Evolutionary conservation across 164 flowering plant genomes (phyloP).

Genomic region (Magnolia officinalis): DNA sequence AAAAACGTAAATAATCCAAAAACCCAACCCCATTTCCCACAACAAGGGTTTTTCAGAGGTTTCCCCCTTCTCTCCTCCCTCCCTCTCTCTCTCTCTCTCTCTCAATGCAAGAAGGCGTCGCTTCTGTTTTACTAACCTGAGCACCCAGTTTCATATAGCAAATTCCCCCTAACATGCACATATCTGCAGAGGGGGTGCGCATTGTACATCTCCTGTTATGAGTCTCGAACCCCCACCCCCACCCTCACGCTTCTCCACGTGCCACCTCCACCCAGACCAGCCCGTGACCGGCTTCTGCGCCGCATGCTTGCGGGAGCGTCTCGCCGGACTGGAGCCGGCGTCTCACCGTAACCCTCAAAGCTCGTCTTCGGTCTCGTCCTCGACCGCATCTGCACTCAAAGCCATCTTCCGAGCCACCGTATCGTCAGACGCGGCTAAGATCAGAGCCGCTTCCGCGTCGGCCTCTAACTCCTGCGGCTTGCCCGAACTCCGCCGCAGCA

Average conservation of each 20-base stretch:
- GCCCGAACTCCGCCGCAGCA: constrained; percentile 80
- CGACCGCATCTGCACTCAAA: constrained; percentile 12
- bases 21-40: background rate
- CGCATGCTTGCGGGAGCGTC: constrained; percentile 82
- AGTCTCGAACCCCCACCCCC: constrained; percentile 22
- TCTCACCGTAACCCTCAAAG: constrained; percentile 9
- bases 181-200: constrained; percentile 8
- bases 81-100: constrained; percentile 6
- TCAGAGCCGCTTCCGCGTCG: constrained; percentile 17
- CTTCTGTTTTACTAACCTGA: background rate
- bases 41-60: constrained; percentile 29
- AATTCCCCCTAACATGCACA: constrained; percentile 15
- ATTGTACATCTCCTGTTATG: constrained; percentile 18
- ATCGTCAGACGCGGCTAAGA: background rate
- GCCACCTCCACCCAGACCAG: constrained; percentile 65
- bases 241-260: constrained; percentile 39
- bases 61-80: background rate
- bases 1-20: background rate
- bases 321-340: constrained; percentile 43
- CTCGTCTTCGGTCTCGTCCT: constrained; percentile 8
- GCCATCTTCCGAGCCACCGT: constrained; percentile 16
- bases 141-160: background rate
- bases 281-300: constrained; percentile 82
- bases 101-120: constrained; percentile 4
- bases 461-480: constrained; percentile 6